Evolutionary conservation across 129 eudicot species (phyloP).

Genomic region (Glebionis coronaria): DNA sequence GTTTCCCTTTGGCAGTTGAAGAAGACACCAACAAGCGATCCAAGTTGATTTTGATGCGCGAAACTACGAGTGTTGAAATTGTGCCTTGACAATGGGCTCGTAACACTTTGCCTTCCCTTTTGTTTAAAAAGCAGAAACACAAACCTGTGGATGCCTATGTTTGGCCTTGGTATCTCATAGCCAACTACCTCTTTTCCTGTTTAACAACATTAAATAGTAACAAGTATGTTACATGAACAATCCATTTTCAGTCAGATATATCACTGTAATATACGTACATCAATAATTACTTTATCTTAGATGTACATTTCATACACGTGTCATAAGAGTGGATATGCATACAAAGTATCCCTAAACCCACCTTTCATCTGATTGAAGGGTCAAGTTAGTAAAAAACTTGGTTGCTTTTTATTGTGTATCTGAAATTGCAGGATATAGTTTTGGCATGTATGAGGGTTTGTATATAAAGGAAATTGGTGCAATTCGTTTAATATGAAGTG

Average conservation of each 20-base stretch:
- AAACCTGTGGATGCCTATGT: conserved; percentile 57
- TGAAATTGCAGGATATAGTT: too few relatives aligned
- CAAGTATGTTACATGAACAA: not conserved
- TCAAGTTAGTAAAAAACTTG: too few relatives aligned
- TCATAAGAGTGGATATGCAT: too few relatives aligned
- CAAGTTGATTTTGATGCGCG: conserved; percentile 40
- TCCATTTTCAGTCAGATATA: not conserved
- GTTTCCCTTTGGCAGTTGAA: conserved; percentile 61
- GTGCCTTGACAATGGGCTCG: conserved; percentile 50
- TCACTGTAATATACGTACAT: not conserved
- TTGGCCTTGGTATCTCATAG: conserved; percentile 58
- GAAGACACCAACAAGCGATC: conserved; percentile 50
- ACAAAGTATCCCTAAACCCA: too few relatives aligned
- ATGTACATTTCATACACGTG: too few relatives aligned
- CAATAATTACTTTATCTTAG: too few relatives aligned
- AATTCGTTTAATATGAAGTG: too few relatives aligned
- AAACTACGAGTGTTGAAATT: conserved; percentile 55
- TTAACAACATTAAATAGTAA: not conserved
- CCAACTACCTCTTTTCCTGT: conserved; percentile 47
- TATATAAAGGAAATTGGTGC: too few relatives aligned
- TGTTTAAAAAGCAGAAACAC: conserved; percentile 56
- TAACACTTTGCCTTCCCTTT: conserved; percentile 37
- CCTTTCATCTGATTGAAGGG: too few relatives aligned
- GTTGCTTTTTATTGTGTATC: too few relatives aligned
- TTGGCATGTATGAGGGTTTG: too few relatives aligned